Percentiles rank a stretch among this genome's conserved stretches.
Evolutionary conservation across 345 rosid genomes (phyloP).

Genomic region (Acer campestre): DNA sequence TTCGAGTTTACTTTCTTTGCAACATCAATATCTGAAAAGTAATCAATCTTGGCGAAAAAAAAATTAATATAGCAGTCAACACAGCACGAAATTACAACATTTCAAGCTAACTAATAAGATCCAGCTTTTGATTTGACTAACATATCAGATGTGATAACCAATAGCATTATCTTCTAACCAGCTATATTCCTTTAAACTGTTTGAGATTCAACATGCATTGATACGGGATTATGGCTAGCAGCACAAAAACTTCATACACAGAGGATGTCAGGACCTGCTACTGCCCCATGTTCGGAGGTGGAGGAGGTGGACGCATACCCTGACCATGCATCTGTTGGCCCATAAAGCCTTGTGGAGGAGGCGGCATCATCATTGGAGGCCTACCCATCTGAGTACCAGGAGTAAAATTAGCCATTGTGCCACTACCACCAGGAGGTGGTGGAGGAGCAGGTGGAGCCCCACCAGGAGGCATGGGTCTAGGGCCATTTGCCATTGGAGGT

Average conservation of each 20-base stretch:
- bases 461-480: constrained; percentile 70
- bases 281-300: constrained; percentile 27
- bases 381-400: constrained; percentile 52
- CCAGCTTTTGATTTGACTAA: background rate
- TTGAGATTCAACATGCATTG: background rate
- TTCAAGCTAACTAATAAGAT: constrained; percentile 1
- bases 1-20: background rate
- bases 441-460: constrained; percentile 70
- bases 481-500: constrained; percentile 75
- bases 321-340: constrained; percentile 52
- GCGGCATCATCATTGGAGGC: constrained; percentile 49
- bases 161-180: background rate
- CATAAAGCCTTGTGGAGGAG: constrained; percentile 56
- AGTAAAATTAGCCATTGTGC: constrained; percentile 62
- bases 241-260: too few species aligned
- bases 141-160: constrained; percentile 3
- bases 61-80: background rate
- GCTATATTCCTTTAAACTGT: background rate
- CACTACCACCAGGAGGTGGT: constrained; percentile 73
- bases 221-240: background rate
- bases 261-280: background rate
- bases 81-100: background rate
- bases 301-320: constrained; percentile 28
- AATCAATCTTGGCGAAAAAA: too few species aligned
- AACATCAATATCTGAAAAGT: background rate